phyloP scores from a whole-genome alignment of 805 yeast genomes.

The Teunomyces funiuensis region DNA sequence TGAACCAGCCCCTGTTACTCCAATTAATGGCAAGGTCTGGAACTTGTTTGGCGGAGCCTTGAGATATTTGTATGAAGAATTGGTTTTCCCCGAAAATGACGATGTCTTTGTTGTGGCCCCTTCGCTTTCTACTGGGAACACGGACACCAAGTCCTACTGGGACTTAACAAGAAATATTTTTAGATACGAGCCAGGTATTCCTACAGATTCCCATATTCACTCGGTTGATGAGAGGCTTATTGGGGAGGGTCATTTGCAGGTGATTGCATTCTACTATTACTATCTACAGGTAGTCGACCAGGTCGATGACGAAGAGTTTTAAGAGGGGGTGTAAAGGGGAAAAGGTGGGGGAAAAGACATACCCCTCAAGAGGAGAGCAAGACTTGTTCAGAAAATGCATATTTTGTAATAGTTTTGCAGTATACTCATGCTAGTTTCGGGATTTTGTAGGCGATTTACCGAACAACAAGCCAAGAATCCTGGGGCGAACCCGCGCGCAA shows the following conservation, averaged over 20 bases:
- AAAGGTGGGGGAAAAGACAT: not conserved
- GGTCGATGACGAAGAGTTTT: conserved; percentile 14
- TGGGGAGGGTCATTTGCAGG: conserved; percentile 34
- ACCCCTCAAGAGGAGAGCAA: not conserved
- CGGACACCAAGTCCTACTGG: conserved; percentile 45
- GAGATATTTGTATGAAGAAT: conserved; percentile 38
- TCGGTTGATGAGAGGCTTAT: conserved; percentile 34
- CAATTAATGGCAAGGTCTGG: conserved; percentile 34
- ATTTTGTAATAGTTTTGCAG: not conserved
- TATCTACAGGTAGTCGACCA: conserved; percentile 31
- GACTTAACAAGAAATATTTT: conserved; percentile 37
- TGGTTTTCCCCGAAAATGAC: conserved; percentile 21
- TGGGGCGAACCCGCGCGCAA: not conserved
- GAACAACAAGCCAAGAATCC: not conserved
- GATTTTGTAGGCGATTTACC: not conserved
- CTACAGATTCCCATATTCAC: conserved; percentile 26
- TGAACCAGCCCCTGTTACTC: conserved; percentile 42
- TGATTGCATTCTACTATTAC: conserved; percentile 40
- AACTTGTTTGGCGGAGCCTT: conserved; percentile 36
- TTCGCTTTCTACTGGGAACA: conserved; percentile 35
- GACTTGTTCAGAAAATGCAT: not conserved
- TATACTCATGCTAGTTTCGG: not conserved
- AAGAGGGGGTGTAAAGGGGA: not conserved
- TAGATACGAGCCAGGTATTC: conserved; percentile 32
- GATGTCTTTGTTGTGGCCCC: conserved; percentile 36